phyloP scores from a whole-genome alignment of 2,329 filamentous ascomycete genomes.

The Calonectria ilicicola region DNA sequence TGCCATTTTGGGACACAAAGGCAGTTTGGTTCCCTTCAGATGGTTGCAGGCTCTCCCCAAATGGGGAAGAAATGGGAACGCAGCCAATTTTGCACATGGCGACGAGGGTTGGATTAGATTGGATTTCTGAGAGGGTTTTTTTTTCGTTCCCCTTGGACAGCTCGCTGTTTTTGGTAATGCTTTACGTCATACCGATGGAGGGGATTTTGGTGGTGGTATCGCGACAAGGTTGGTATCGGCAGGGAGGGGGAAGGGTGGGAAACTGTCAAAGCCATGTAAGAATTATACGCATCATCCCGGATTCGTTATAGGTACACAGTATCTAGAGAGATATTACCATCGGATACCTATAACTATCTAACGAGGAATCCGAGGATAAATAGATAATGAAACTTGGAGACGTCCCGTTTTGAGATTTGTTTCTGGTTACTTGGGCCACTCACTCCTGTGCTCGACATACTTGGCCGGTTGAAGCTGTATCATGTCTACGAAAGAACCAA shows the following conservation, averaged over 20 bases:
- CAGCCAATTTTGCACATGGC: neutral
- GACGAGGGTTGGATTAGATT: neutral
- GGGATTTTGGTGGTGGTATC: neutral
- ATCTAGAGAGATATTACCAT: neutral
- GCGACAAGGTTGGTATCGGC: neutral
- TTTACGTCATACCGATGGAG: neutral
- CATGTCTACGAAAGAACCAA: neutral
- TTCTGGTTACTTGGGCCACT: no score
- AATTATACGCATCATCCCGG: neutral
- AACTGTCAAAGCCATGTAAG: neutral
- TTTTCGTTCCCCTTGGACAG: neutral
- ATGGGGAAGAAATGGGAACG: neutral
- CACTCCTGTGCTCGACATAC: no score
- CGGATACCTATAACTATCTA: neutral
- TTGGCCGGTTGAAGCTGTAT: neutral
- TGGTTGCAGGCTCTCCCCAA: neutral
- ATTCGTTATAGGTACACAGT: neutral
- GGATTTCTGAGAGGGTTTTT: neutral
- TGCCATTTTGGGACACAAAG: neutral
- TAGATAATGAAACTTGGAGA: neutral
- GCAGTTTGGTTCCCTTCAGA: neutral
- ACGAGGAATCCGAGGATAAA: neutral
- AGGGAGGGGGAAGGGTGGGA: neutral
- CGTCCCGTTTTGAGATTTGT: neutral
- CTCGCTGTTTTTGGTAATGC: neutral